Evolutionary conservation across 2,329 filamentous ascomycete genomes (phyloP).

Genomic region (Aspergillus texensis): DNA sequence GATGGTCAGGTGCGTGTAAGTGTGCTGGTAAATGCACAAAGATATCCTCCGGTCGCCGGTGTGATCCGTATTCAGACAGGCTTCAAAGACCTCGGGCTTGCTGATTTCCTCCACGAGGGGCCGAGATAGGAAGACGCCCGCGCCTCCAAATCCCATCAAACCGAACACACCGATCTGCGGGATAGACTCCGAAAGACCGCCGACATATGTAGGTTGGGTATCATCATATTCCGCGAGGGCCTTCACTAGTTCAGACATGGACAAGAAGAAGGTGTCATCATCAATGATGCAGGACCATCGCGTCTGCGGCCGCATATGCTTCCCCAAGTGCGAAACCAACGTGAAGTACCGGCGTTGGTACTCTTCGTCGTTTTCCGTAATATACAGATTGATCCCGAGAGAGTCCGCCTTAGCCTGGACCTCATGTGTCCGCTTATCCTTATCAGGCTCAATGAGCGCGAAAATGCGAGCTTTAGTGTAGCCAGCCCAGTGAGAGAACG

Average conservation of each 20-base stretch:
- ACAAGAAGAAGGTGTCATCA: conserved; percentile 67
- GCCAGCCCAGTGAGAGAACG: conserved; percentile 60
- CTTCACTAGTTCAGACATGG: conserved; percentile 54
- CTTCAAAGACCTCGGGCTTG: conserved; percentile 45
- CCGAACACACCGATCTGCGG: conserved; percentile 56
- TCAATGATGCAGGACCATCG: conserved; percentile 62
- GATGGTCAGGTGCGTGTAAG: conserved; percentile 56
- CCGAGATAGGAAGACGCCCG: conserved; percentile 60
- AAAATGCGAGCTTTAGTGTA: conserved; percentile 56
- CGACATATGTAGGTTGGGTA: conserved; percentile 55
- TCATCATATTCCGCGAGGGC: conserved; percentile 54
- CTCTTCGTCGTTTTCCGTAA: conserved; percentile 37
- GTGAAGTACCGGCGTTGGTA: conserved; percentile 59
- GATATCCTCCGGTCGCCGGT: conserved; percentile 60
- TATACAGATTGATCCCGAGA: conserved; percentile 47
- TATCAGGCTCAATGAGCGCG: conserved; percentile 52
- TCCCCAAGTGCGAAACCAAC: conserved; percentile 55
- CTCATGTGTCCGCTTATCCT: conserved; percentile 31
- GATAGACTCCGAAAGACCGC: conserved; percentile 61
- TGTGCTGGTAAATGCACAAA: conserved; percentile 60
- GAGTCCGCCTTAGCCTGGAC: conserved; percentile 38
- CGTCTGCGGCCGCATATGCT: conserved; percentile 48
- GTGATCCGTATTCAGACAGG: conserved; percentile 51
- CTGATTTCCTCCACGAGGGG: conserved; percentile 55
- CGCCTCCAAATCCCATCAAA: conserved; percentile 64